Evolutionary conservation across 306 rosid species (phyloP), one percentile per base, ranked within the genome.

Genomic region (Boehmeria nivea): DNA sequence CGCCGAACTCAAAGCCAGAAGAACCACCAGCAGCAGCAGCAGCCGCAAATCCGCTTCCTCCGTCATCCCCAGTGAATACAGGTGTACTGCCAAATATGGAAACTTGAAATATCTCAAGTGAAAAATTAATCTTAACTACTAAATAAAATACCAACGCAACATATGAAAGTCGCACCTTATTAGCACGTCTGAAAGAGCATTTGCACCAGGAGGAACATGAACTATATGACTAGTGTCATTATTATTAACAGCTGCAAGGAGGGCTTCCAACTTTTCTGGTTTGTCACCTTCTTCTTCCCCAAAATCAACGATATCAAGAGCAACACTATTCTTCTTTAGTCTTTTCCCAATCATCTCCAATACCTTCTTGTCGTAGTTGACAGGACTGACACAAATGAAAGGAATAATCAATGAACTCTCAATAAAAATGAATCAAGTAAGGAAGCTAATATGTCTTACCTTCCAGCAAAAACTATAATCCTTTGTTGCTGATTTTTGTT

Each of bases 271-370:
- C 66, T 70, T 75, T 46, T 65, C 80, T 3, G 76, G 65, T 65
- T 75, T 75, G 60, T 47, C 76, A 55, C 69, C 66, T 43, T 70
- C 80, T 36, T 65, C 80, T 70, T 69, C 80, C 4, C 76, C 73
- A 8, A 75, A 75, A 58, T 65, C 58, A 23, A 75, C 66, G 3
- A 70, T 66, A 57, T 75, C 80, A 65, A 75, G 63, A 69, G 76
- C 65, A 50, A 75, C 76, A 65, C 69, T 70, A 48, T 69, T 75
- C 76, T 70, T 75, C 38, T 70, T 75, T 57, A 75, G 67, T 50
- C 63, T 75, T 72, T 60, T 75, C 10, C 80, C 76, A 40, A 70
- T 75, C 38, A 6, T 65, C 36, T 75, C 80, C 66, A 60, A 56
- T 6, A 45, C 61, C 60, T 75, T 75, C 69, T 70, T 69, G 17